Base-by-base conservation (phyloP, 2,329 filamentous ascomycete species). In the Chaetomium strumarium region DNA sequence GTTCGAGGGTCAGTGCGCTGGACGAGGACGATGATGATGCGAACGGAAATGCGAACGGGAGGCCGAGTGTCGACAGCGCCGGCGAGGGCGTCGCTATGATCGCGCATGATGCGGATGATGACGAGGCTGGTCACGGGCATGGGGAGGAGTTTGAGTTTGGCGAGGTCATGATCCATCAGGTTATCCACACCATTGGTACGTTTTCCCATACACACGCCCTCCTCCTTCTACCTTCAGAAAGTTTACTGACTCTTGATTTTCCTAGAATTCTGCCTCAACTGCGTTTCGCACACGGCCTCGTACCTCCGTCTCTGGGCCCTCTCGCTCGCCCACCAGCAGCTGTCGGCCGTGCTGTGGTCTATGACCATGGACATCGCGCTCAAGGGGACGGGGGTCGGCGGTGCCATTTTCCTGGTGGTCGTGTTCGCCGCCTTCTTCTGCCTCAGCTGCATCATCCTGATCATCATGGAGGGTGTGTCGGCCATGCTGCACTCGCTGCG, bases 271-370 rank as follows among this genome's bases (percentile, higher is more conserved):
- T 99, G 93, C 68, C 80, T 99, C 63, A 99, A 99, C 78, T 97
- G 92, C 70, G 92, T 99, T 58, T 99, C 93, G 30, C 93, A 99
- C 74, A 99, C 95, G 5, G 93, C 93, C 5, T 99, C 93, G 1
- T 99, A 99, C 72, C 86, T 99, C 44, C 93, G 93, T 77, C 87
- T 99, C 41, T 99, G 93, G 93, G 93, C 93, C 31, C 72, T 99
- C 63, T 99, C 93, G 2, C 85, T 99, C 55, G 93, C 93, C 31
- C 93, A 99, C 77, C 93, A 99, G 70, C 93, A 97, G 79, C 75
- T 99, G 55, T 96, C 90, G 45, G 86, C 91, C 59, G 93, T 99
- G 58, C 80, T 99, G 44, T 99, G 93, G 93, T 81, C 81, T 64
- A 99, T 99, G 93, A 99, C 93, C 1, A 77, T 99, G 46, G 86